A percentile compares a stretch with the other conserved stretches of the same genome.
phyloP scores from a whole-genome alignment of 2,329 filamentous ascomycete genomes.

The Penicillium sp. region DNA sequence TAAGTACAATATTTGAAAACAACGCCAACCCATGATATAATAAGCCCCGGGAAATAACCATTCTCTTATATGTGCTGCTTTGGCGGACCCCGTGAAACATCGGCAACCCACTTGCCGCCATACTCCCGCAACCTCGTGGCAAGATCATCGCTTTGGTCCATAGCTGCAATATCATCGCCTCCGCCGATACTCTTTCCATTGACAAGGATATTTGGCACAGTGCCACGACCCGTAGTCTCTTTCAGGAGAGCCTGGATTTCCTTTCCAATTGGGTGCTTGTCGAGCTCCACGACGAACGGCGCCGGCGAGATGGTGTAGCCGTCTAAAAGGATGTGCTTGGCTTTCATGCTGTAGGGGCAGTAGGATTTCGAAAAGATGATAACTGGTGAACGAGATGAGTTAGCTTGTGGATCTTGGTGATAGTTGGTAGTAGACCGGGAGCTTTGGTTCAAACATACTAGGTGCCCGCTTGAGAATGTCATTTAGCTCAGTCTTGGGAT shows the following conservation, averaged over 20 bases:
- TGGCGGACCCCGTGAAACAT: conserved; percentile 25
- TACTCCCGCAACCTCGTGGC: conserved; percentile 71
- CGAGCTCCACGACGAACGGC: conserved; percentile 88
- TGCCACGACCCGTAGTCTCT: conserved; percentile 74
- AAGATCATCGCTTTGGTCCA: conserved; percentile 68
- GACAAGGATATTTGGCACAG: conserved; percentile 89
- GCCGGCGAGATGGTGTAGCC: conserved; percentile 80
- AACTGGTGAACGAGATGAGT: conserved; percentile 53
- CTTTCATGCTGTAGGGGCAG: conserved; percentile 81
- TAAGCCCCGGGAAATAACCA: background rate
- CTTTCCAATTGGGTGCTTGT: conserved; percentile 73
- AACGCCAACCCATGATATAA: background rate
- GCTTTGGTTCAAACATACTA: conserved; percentile 57
- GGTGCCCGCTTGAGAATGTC: conserved; percentile 80
- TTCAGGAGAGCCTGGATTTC: conserved; percentile 71
- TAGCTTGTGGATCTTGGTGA: background rate
- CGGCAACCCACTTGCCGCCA: conserved; percentile 65
- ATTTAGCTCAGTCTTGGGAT: conserved; percentile 67
- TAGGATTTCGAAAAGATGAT: conserved; percentile 96
- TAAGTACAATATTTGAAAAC: background rate
- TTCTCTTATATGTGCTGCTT: background rate
- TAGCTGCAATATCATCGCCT: conserved; percentile 76
- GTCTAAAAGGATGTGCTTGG: conserved; percentile 81
- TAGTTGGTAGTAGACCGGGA: background rate
- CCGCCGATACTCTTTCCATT: conserved; percentile 88